phyloP scores from a whole-genome alignment of 306 rosid species.

The Quercus cerris region DNA sequence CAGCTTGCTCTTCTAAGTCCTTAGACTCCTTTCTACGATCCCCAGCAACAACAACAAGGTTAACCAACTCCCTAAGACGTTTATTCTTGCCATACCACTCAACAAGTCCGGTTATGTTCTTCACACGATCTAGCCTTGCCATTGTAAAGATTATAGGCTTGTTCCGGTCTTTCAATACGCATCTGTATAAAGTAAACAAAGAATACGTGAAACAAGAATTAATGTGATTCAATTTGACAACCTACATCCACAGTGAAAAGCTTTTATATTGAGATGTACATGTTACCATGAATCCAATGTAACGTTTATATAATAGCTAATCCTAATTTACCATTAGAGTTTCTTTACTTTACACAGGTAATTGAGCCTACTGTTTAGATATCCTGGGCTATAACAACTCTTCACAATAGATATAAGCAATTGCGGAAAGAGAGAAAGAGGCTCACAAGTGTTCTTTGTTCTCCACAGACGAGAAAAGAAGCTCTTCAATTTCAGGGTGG shows the following conservation, averaged over 20 bases:
- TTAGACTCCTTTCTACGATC: slow-evolving; percentile 95
- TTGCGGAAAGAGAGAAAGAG: not conserved
- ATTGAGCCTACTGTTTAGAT: no score
- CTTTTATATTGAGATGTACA: no score
- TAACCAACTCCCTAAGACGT: slow-evolving; percentile 78
- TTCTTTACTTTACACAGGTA: no score
- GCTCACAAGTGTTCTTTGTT: slow-evolving; percentile 88
- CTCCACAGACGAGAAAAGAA: slow-evolving; percentile 77
- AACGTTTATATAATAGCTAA: no score
- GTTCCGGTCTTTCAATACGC: slow-evolving; percentile 85
- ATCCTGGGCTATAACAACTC: no score
- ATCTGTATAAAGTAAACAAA: slow-evolving; percentile 26
- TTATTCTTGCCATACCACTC: slow-evolving; percentile 96
- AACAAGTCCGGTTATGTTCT: slow-evolving; percentile 94
- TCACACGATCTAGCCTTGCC: slow-evolving; percentile 99
- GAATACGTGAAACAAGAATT: not conserved
- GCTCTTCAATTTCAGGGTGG: slow-evolving; percentile 92
- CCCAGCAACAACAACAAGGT: slow-evolving; percentile 96
- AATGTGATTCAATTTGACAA: no score
- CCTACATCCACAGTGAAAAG: no score
- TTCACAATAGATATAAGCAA: not conserved
- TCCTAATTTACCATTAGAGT: no score
- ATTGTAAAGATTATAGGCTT: slow-evolving; percentile 98
- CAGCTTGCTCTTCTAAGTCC: slow-evolving; percentile 90
- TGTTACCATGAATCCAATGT: no score